Conservation (phyloP, 2,329 filamentous ascomycete species). For the Cordyceps javanica region DNA sequence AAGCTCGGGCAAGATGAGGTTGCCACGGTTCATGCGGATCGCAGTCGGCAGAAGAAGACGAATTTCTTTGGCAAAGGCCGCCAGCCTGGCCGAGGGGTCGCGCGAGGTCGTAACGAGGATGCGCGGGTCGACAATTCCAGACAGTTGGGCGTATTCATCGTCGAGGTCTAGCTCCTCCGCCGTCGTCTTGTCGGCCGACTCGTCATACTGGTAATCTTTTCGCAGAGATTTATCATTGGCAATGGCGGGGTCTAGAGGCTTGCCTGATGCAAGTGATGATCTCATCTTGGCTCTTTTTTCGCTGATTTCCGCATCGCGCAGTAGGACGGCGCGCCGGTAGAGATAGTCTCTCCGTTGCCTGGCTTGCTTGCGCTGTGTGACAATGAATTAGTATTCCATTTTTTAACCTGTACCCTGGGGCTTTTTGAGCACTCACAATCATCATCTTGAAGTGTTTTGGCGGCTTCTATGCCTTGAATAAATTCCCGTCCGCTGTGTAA, state of each 20-base stretch:
- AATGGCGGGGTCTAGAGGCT: constrained; percentile 73
- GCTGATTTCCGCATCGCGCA: constrained; percentile 86
- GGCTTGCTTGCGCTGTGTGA: constrained; percentile 33
- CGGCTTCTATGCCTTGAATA: background rate
- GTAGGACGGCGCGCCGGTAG: constrained; percentile 78
- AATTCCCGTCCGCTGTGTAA: background rate
- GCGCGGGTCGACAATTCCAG: constrained; percentile 84
- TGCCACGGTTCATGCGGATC: constrained; percentile 87
- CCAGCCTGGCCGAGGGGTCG: constrained; percentile 75
- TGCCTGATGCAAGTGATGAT: constrained; percentile 80
- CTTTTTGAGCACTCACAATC: constrained; percentile 30
- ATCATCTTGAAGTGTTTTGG: constrained; percentile 18
- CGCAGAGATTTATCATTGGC: constrained; percentile 80
- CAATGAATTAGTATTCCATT: constrained; percentile 17
- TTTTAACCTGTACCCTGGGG: too few relatives aligned
- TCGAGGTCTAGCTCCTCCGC: constrained; percentile 71
- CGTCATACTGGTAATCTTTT: constrained; percentile 90
- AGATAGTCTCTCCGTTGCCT: constrained; percentile 53
- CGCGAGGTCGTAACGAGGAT: constrained; percentile 88
- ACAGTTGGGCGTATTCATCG: constrained; percentile 85
- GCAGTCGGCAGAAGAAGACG: constrained; percentile 75
- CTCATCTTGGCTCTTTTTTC: constrained; percentile 86
- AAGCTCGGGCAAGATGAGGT: constrained; percentile 78
- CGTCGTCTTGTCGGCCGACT: constrained; percentile 63
- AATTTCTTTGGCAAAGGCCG: constrained; percentile 91